Evolutionary conservation across 31 red algal species (phyloP), one percentile per base, ranked within the genome.

Genomic region (Pterothamnion heteromorphum): DNA sequence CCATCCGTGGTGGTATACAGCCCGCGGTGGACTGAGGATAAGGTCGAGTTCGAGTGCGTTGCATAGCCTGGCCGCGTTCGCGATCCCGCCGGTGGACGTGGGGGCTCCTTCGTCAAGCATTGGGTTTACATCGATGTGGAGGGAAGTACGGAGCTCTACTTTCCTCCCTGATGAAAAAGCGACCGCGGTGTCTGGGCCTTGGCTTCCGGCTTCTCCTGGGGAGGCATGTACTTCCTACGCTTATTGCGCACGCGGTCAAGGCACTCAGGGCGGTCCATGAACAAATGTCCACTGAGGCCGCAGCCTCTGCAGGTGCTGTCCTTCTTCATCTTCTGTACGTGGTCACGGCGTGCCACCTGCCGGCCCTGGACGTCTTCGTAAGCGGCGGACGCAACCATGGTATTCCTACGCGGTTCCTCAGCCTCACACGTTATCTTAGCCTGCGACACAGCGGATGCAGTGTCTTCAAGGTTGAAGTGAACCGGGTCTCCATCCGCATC

Each of bases 251-350:
- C n/a, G n/a, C n/a, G n/a, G n/a, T n/a, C n/a, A n/a, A n/a, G n/a
- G 23, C 76, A 92, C 74, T 84, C 91, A 23, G 58, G 14, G 2
- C 78, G 80, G 36, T 92, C 91, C 28, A 84, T 85, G 1, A 26
- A 92, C 91, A 74, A 92, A 30, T 92, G 76, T 1, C 91, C 91
- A 20, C 30, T 9, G 3, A 2, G 1, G 1, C 33, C 33, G 3
- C 91, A 85, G 14, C n/a, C 71, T 24, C 23, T 3, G 58, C 57
- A 80, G n/a, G n/a, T n/a, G n/a, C n/a, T n/a, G n/a, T n/a, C n/a
- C n/a, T n/a, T n/a, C n/a, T n/a, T n/a, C n/a, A n/a, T n/a, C n/a
- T n/a, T n/a, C 24, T 37, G 0, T 23, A 22, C 80, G 22, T 78
- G 26, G 22, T 91, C 58, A 44, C n/a, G n/a, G n/a, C n/a, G n/a